Percentiles rank a stretch among this genome's conserved stretches.
Conservation (phyloP, 352 stramenopile species). For the Phytophthora meadii region DNA sequence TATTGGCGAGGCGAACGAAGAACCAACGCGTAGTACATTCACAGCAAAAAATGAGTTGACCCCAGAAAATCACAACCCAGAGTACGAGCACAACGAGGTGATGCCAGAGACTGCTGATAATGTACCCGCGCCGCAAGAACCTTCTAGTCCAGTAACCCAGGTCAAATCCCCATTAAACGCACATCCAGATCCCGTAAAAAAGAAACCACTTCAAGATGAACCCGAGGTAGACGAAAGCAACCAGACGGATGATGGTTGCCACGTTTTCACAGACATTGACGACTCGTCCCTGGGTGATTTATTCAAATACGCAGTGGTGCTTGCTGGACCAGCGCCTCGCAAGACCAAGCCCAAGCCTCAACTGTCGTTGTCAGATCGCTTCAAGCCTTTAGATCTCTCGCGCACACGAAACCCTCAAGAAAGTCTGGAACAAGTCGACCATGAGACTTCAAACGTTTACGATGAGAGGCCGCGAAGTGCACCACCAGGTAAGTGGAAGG, state of each 20-base stretch:
- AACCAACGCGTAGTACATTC: not conserved
- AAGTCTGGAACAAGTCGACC: conserved; percentile 31
- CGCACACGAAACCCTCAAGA: conserved; percentile 52
- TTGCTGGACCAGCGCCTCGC: conserved; percentile 50
- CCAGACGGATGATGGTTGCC: conserved; percentile 36
- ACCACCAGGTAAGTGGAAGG: conserved; percentile 36
- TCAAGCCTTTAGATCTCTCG: conserved; percentile 54
- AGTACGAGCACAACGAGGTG: conserved; percentile 11
- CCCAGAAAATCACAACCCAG: conserved; percentile 18
- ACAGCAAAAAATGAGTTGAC: conserved; percentile 14
- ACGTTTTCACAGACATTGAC: conserved; percentile 44
- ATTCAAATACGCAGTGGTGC: conserved; percentile 78
- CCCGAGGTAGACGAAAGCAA: conserved; percentile 31
- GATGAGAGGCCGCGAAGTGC: conserved; percentile 28
- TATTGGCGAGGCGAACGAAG: conserved; percentile 3
- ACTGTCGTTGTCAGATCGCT: conserved; percentile 37
- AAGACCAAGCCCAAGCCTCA: conserved; percentile 46
- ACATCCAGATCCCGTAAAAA: not conserved
- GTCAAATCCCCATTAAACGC: not conserved
- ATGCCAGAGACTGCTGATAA: not conserved
- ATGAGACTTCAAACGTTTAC: conserved; percentile 7
- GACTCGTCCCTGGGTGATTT: conserved; percentile 60
- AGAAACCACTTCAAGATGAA: conserved; percentile 16
- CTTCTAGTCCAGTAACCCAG: not conserved
- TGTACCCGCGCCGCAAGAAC: not conserved